Evolutionary conservation across 345 rosid genomes (phyloP), one percentile per base, ranked within the genome.

Genomic region (Odontarrhena argentea): DNA sequence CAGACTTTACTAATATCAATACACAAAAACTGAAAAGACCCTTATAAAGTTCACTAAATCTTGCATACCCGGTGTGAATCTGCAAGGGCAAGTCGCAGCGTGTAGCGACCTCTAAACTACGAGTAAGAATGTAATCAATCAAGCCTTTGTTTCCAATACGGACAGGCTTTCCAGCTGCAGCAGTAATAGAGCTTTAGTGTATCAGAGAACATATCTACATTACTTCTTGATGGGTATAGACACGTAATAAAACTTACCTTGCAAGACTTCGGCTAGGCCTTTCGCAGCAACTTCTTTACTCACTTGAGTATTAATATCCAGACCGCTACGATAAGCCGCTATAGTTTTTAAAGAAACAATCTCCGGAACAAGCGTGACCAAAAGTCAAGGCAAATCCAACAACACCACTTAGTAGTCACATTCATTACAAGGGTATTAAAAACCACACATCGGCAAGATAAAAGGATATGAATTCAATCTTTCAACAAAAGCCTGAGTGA

Each of bases 311-410:
- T 90, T 76, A 62, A 94, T 91, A 47, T 86, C 88, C 76, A 94
- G 76, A 60, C 99, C 96, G 65, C 89, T 83, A 40, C 96, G 96
- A 67, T 91, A 94, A 48, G 99, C 99, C 64, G 96, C 99, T 55
- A 91, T 78, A 67, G 89, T 87, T 81, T 91, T 94, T 54, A 94
- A 78, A 64, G 89, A 87, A 80, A 82, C 75, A 68, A 91, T 78
- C 71, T 85, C 68, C 68, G 67, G 53, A 63, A 84, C 83, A 74
- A 79, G 81, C 68, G 91, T 94, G 70, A 63, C 26, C 42, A 25
- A 35, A 35, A 38, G 74, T 42, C 69, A 86, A 88, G 85, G 91
- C 84, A 78, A 74, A 65, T 48, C 36, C 36, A 32, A 32, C 77
- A 70, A 68, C 56, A 35, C 35, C 57, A 74, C 15, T 62, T 14